A percentile compares a stretch with the other conserved stretches of the same genome.
Evolutionary conservation across 1,139 yeast genomes (phyloP).

Genomic region (Chernovozyma sophiae-reginae): DNA sequence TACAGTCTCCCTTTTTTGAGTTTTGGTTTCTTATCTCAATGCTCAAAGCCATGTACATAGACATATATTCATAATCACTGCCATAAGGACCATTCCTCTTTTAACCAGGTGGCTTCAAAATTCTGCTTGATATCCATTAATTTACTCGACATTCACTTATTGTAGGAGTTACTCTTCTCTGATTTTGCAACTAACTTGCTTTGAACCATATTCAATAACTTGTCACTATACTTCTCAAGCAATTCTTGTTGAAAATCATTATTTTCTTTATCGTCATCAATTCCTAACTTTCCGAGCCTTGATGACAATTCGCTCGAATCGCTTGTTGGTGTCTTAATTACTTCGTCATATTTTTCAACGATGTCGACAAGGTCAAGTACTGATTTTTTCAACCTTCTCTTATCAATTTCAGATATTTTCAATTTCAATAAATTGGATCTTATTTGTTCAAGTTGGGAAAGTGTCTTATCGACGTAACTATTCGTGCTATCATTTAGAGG

Average conservation of each 20-base stretch:
- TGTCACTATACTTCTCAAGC: slow-evolving; percentile 31
- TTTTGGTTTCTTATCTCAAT: too few relatives aligned
- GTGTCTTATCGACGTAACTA: slow-evolving; percentile 10
- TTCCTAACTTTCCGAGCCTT: background rate
- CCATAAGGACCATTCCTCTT: too few relatives aligned
- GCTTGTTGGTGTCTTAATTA: too few relatives aligned
- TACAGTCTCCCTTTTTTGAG: too few relatives aligned
- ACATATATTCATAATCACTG: too few relatives aligned
- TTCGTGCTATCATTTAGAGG: background rate
- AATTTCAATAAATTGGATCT: slow-evolving; percentile 9
- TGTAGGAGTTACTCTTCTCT: too few relatives aligned
- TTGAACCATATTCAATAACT: slow-evolving; percentile 22
- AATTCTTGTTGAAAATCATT: slow-evolving; percentile 10
- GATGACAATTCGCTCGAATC: background rate
- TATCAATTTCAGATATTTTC: slow-evolving; percentile 10
- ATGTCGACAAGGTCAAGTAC: slow-evolving; percentile 10
- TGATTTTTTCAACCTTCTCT: slow-evolving; percentile 8
- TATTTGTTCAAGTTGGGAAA: slow-evolving; percentile 10
- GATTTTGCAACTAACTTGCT: slow-evolving; percentile 18
- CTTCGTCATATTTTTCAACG: background rate
- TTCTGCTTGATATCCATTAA: too few relatives aligned
- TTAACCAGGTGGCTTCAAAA: too few relatives aligned
- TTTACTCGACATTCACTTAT: too few relatives aligned
- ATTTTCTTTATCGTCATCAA: background rate
- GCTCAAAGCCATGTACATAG: too few relatives aligned